phyloP scores from a whole-genome alignment of 352 stramenopile genomes.

The Phytophthora tentaculata region DNA sequence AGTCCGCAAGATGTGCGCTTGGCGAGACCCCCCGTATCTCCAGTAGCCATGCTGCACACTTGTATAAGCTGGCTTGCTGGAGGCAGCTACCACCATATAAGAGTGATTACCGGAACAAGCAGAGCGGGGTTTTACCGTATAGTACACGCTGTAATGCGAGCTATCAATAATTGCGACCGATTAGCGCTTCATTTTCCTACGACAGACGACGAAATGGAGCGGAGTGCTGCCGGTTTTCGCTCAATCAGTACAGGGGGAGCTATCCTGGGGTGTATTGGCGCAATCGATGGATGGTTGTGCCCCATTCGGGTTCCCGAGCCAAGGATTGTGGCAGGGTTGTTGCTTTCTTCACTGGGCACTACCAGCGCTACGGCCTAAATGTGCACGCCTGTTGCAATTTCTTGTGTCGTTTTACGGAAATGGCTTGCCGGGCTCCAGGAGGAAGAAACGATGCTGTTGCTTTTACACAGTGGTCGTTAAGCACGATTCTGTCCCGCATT shows the following conservation, averaged over 20 bases:
- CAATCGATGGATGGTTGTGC: conserved; percentile 18
- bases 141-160: neutral
- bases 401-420: conserved; percentile 10
- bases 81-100: too few relatives aligned
- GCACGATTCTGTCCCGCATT: neutral
- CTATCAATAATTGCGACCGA: neutral
- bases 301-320: too few relatives aligned
- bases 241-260: neutral
- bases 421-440: conserved; percentile 7
- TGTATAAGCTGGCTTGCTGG: too few relatives aligned
- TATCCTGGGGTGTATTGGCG: conserved; percentile 7
- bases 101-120: too few relatives aligned
- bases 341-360: too few relatives aligned
- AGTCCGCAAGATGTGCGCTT: conserved; percentile 2
- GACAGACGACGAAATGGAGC: conserved; percentile 2
- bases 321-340: too few relatives aligned
- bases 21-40: conserved; percentile 6
- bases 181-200: too few relatives aligned
- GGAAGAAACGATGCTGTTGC: too few relatives aligned
- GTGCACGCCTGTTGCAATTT: conserved; percentile 13
- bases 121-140: too few relatives aligned
- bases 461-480: neutral
- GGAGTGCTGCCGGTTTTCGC: neutral
- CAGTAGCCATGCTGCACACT: conserved; percentile 15
- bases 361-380: too few relatives aligned